phyloP scores from a whole-genome alignment of 2,329 filamentous ascomycete genomes.

The Phialocephala sp. region DNA sequence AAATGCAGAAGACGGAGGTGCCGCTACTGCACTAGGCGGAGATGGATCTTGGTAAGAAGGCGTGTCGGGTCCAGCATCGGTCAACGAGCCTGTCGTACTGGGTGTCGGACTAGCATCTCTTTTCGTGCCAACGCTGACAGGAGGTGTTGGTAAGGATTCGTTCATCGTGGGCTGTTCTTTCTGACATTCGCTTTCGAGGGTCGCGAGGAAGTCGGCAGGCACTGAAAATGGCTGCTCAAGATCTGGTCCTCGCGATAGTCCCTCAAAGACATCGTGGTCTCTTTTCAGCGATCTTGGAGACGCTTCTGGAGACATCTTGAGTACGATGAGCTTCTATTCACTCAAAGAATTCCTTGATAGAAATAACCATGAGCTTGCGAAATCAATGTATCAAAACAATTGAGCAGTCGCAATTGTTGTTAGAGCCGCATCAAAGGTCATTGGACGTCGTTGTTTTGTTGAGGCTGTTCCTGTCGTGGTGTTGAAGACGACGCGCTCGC shows the following conservation, averaged over 20 bases:
- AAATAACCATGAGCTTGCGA: neutral
- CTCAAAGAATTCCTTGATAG: neutral
- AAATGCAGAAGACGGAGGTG: slow-evolving; percentile 30
- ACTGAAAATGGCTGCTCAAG: slow-evolving; percentile 26
- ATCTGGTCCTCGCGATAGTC: slow-evolving; percentile 11
- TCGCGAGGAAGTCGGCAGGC: slow-evolving; percentile 18
- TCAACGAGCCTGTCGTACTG: slow-evolving; percentile 33
- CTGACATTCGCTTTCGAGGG: neutral
- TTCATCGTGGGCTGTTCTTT: slow-evolving; percentile 6
- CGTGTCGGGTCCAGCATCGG: slow-evolving; percentile 31
- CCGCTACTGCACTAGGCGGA: neutral
- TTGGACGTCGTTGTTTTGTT: slow-evolving; percentile 15
- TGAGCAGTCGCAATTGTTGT: neutral
- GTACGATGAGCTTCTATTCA: slow-evolving; percentile 9
- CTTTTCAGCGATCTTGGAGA: slow-evolving; percentile 29
- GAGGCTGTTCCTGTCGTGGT: slow-evolving; percentile 18
- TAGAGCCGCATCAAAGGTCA: neutral
- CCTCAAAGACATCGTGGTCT: slow-evolving; percentile 31
- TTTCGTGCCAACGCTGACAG: slow-evolving; percentile 13
- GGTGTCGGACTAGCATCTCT: slow-evolving; percentile 29
- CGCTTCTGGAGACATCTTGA: slow-evolving; percentile 21
- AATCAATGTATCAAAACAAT: neutral
- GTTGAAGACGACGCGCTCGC: slow-evolving; percentile 3
- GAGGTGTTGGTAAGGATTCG: slow-evolving; percentile 22
- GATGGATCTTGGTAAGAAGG: slow-evolving; percentile 25